A percentile compares a stretch with the other conserved stretches of the same genome.
Conservation (phyloP, 1,284 basidiomycete species). For the Marasmius oreades region DNA sequence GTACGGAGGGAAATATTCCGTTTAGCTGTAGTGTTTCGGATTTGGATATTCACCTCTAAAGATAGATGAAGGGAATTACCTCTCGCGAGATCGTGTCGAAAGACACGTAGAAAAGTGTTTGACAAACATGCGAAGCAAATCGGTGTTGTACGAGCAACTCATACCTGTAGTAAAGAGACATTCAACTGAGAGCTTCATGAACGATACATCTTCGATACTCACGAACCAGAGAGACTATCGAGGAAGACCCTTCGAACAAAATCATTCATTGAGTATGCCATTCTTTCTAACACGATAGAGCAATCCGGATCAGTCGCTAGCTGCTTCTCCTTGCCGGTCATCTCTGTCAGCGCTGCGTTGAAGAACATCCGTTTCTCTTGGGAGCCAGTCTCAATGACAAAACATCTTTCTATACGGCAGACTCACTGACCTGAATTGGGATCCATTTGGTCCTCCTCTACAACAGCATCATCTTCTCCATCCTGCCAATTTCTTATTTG, state of each 20-base stretch:
- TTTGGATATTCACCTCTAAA: no score
- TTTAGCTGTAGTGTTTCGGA: conserved; percentile 54
- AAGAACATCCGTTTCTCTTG: conserved; percentile 83
- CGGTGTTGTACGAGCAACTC: conserved; percentile 71
- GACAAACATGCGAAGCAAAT: conserved; percentile 90
- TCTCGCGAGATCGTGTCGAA: conserved; percentile 79
- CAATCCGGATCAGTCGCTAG: conserved; percentile 91
- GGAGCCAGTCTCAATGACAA: conserved; percentile 10
- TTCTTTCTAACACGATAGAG: conserved; percentile 82
- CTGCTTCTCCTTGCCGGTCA: conserved; percentile 83
- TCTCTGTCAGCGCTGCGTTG: conserved; percentile 77
- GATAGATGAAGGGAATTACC: no score
- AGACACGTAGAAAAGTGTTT: conserved; percentile 78
- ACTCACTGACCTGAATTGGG: conserved; percentile 69
- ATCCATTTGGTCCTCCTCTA: conserved; percentile 50
- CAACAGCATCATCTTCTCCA: conserved; percentile 31
- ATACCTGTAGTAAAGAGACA: conserved; percentile 48
- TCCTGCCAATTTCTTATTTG: conserved; percentile 85
- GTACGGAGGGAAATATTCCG: conserved; percentile 54
- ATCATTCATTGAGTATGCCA: conserved; percentile 91
- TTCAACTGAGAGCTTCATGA: no score
- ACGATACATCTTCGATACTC: conserved; percentile 36
- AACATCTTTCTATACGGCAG: conserved; percentile 2
- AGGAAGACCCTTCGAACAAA: conserved; percentile 86
- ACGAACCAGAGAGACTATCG: conserved; percentile 84